Evolutionary conservation across 1,139 yeast genomes (phyloP).

Genomic region (Scheffersomyces quercinus): DNA sequence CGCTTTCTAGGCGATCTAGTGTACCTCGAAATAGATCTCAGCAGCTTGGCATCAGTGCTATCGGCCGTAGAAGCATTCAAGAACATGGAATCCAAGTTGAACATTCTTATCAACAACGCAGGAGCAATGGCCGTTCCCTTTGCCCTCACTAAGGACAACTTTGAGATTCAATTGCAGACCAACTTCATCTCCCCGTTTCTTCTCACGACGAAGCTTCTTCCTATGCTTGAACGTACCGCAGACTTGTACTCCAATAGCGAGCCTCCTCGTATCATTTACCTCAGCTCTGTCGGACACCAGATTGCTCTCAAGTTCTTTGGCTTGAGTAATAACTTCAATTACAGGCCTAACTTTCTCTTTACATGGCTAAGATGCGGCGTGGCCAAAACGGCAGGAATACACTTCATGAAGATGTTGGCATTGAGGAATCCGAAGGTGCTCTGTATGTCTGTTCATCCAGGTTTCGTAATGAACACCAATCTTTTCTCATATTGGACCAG

Average conservation of each 20-base stretch:
- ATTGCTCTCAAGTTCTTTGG: constrained; percentile 53
- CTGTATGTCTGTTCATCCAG: constrained; percentile 78
- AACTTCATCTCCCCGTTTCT: constrained; percentile 77
- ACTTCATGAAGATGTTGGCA: constrained; percentile 66
- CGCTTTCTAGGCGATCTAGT: constrained; percentile 57
- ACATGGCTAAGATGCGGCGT: constrained; percentile 80
- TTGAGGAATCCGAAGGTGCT: constrained; percentile 65
- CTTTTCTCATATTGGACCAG: constrained; percentile 74
- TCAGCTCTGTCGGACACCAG: constrained; percentile 72
- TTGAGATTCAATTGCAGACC: constrained; percentile 79
- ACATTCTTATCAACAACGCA: constrained; percentile 74
- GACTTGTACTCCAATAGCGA: constrained; percentile 23
- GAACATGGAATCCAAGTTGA: constrained; percentile 51
- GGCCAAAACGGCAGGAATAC: constrained; percentile 81
- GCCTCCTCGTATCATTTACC: constrained; percentile 62
- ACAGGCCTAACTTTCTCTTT: constrained; percentile 63
- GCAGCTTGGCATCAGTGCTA: constrained; percentile 58
- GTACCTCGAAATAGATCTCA: constrained; percentile 62
- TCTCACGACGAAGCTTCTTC: constrained; percentile 62
- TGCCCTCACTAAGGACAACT: constrained; percentile 63
- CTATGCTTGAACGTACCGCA: constrained; percentile 47
- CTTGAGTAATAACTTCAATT: constrained; percentile 54
- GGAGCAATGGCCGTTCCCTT: constrained; percentile 80
- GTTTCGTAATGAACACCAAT: constrained; percentile 79
- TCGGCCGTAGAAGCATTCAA: constrained; percentile 53